phyloP scores from a whole-genome alignment of 2,329 filamentous ascomycete species.

The Colletotrichum sublineola region DNA sequence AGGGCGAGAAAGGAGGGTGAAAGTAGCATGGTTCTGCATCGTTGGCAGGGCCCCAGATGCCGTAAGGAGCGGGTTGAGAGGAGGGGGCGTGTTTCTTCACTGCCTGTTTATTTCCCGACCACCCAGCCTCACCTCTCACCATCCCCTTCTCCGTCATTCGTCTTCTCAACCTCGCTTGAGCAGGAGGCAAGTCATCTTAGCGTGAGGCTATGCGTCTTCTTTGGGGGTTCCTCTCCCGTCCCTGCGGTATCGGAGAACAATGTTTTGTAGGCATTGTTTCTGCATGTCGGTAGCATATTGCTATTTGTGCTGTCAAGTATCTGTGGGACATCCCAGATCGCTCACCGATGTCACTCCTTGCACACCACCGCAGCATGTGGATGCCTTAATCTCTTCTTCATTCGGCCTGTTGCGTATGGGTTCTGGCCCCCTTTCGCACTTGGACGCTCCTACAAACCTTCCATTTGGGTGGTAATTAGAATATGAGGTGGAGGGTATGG shows the following conservation, averaged over 20 bases:
- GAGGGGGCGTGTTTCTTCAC: background rate
- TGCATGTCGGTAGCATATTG: constrained; percentile 15
- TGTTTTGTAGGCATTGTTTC: constrained; percentile 29
- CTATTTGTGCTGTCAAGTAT: constrained; percentile 8
- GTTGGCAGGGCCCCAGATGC: constrained; percentile 25
- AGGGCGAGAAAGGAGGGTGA: background rate
- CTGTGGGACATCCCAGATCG: background rate
- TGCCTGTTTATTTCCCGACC: constrained; percentile 14
- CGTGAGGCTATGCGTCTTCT: constrained; percentile 31
- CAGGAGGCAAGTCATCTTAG: constrained; percentile 23
- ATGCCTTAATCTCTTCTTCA: background rate
- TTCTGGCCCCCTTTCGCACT: background rate
- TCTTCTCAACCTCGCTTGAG: background rate
- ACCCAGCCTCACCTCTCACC: background rate
- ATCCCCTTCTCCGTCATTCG: background rate
- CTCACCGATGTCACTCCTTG: background rate
- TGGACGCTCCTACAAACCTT: constrained; percentile 11
- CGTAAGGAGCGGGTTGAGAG: background rate
- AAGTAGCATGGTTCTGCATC: constrained; percentile 5
- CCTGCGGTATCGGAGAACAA: constrained; percentile 36
- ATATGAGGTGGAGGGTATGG: constrained; percentile 32
- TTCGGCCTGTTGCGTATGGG: background rate
- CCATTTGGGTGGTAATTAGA: constrained; percentile 1
- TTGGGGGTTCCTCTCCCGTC: background rate
- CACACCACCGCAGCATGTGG: background rate